Percentiles rank a stretch among this genome's conserved stretches.
Conservation (phyloP, 257 asterid species). For the Rubia yunnanensis region DNA sequence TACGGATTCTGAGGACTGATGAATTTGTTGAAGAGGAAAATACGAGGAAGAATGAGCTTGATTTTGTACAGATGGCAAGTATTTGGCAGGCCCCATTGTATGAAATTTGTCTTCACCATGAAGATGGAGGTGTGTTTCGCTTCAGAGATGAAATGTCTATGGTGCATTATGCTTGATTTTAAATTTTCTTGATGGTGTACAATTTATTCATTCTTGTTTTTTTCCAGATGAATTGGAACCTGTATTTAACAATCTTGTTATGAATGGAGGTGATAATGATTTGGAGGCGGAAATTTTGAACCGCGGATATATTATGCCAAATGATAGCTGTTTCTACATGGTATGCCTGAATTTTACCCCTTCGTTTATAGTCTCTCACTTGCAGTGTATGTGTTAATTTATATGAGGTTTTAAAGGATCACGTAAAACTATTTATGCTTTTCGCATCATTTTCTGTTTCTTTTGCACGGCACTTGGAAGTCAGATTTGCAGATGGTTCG, state of each 20-base stretch:
- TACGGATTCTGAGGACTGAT: conserved; percentile 44
- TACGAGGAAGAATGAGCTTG: conserved; percentile 28
- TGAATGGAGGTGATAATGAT: conserved; percentile 41
- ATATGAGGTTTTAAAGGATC: conserved; percentile 3
- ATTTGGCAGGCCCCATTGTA: conserved; percentile 78
- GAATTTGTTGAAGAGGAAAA: conserved; percentile 17
- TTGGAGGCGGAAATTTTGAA: conserved; percentile 54
- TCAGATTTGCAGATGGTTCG: conserved; percentile 59
- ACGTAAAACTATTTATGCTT: conserved; percentile 3
- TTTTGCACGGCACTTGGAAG: conserved; percentile 39
- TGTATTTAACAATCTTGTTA: conserved; percentile 47
- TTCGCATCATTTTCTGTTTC: conserved; percentile 1
- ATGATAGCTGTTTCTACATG: conserved; percentile 67
- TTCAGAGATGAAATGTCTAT: not conserved
- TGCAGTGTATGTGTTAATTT: not conserved
- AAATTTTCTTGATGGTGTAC: not conserved
- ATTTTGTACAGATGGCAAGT: conserved; percentile 59
- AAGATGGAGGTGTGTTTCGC: conserved; percentile 22
- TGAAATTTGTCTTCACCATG: conserved; percentile 44
- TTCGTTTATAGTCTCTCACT: not conserved
- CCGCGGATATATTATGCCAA: conserved; percentile 55
- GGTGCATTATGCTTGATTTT: not conserved
- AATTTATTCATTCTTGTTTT: not conserved
- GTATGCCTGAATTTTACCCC: conserved; percentile 28
- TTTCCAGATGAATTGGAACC: conserved; percentile 13